phyloP scores from a whole-genome alignment of 495 filamentous ascomycete species.

The Penicillium arizonense region DNA sequence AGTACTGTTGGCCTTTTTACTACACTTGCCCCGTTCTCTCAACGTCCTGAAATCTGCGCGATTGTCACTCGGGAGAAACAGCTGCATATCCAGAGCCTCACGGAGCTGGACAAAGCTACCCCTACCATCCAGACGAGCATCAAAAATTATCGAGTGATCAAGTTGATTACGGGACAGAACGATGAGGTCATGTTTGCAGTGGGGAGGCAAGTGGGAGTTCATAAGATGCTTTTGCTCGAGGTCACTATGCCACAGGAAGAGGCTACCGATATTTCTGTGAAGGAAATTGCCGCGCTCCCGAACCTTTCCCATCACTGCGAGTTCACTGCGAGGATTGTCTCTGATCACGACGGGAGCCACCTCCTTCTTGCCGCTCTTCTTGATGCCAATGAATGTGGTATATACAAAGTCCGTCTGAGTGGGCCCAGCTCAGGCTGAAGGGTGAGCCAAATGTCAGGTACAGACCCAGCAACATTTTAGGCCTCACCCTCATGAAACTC shows the following conservation, averaged over 20 bases:
- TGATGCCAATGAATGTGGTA: slow-evolving; percentile 7
- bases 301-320: slow-evolving; percentile 21
- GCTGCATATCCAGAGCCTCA: slow-evolving; percentile 24
- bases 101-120: not conserved
- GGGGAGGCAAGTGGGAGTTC: slow-evolving; percentile 17
- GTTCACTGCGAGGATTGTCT: slow-evolving; percentile 13
- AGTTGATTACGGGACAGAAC: slow-evolving; percentile 21
- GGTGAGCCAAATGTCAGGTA: too few relatives aligned
- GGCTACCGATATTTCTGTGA: slow-evolving; percentile 7
- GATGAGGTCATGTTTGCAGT: slow-evolving; percentile 26
- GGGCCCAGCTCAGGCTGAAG: too few relatives aligned
- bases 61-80: slow-evolving; percentile 27
- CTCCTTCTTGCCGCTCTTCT: slow-evolving; percentile 12
- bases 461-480: too few relatives aligned
- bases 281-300: slow-evolving; percentile 20
- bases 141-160: slow-evolving; percentile 26
- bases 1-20: slow-evolving; percentile 29
- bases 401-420: slow-evolving; percentile 2
- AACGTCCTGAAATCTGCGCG: slow-evolving; percentile 18
- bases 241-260: slow-evolving; percentile 13
- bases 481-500: too few relatives aligned
- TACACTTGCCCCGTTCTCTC: slow-evolving; percentile 19
- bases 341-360: slow-evolving; percentile 1
- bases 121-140: slow-evolving; percentile 15
- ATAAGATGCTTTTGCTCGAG: slow-evolving; percentile 26